Evolutionary conservation across 1,284 basidiomycete species (phyloP).

Genomic region (Ustilago bromivora): DNA sequence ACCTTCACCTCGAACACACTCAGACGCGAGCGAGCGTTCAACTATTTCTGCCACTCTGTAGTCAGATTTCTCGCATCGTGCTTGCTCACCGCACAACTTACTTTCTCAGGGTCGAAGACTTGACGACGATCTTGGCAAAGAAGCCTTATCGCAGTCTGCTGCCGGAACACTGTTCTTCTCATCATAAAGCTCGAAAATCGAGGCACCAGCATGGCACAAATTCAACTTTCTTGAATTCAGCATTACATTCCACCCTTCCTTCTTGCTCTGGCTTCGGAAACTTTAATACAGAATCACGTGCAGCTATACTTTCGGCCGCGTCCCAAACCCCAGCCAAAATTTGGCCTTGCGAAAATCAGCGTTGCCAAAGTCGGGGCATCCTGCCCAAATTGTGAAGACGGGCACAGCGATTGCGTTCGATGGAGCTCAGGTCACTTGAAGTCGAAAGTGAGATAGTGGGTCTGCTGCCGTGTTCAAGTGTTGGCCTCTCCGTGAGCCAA

Average conservation of each 20-base stretch:
- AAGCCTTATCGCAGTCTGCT: not conserved
- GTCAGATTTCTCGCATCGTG: not conserved
- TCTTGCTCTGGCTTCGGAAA: too few relatives aligned
- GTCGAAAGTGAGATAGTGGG: not conserved
- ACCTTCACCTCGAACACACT: not conserved
- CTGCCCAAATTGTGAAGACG: too few relatives aligned
- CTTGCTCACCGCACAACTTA: not conserved
- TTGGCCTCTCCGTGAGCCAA: conserved; percentile 7
- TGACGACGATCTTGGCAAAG: too few relatives aligned
- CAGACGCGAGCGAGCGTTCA: not conserved
- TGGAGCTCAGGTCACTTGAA: not conserved
- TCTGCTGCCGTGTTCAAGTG: not conserved
- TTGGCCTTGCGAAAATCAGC: too few relatives aligned
- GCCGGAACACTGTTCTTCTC: conserved; percentile 7
- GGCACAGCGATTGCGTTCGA: too few relatives aligned
- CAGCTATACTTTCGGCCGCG: too few relatives aligned
- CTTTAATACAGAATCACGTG: not conserved
- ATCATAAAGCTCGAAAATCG: not conserved
- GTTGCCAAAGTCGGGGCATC: too few relatives aligned
- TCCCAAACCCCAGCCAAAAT: too few relatives aligned
- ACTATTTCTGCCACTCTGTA: not conserved
- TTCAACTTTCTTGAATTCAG: not conserved
- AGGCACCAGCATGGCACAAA: conserved; percentile 23
- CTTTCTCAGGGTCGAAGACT: not conserved
- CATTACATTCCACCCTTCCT: too few relatives aligned